Percentiles rank a stretch among this genome's conserved stretches.
These are phyloP conservation scores for Phialophora tarda DNA, from an alignment of 2,329 filamentous ascomycete genomes.

Conservation along the genomic window DNA sequence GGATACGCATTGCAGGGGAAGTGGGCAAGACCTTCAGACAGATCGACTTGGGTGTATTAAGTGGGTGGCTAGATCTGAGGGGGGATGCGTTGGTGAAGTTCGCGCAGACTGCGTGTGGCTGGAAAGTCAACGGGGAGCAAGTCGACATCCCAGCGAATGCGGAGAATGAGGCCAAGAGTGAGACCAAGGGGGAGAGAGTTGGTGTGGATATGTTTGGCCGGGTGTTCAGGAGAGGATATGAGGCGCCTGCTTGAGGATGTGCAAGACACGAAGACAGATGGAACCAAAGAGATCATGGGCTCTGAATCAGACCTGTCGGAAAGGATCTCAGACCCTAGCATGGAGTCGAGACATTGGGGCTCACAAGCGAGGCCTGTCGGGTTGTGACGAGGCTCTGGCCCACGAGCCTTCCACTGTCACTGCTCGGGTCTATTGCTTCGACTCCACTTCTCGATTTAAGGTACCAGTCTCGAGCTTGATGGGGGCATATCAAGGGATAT, in stretches of 20 bases:
- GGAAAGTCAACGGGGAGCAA: constrained; percentile 70
- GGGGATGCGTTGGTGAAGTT: constrained; percentile 75
- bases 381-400: background rate
- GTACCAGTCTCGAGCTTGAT: background rate
- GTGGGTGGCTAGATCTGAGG: constrained; percentile 74
- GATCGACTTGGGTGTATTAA: constrained; percentile 69
- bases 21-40: constrained; percentile 81
- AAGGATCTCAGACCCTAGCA: background rate
- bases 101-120: constrained; percentile 82
- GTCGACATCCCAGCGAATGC: constrained; percentile 88
- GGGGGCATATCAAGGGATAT: background rate
- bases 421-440: background rate
- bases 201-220: constrained; percentile 59
- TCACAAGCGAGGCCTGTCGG: background rate
- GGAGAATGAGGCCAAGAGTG: constrained; percentile 96
- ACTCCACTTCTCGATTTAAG: background rate
- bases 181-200: constrained; percentile 95
- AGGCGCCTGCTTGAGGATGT: constrained; percentile 69
- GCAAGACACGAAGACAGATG: background rate
- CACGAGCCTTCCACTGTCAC: background rate
- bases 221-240: constrained; percentile 82
- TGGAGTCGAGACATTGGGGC: background rate
- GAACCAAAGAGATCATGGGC: background rate
- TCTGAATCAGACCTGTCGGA: background rate
- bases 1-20: constrained; percentile 85